Evolutionary conservation across 2,329 filamentous ascomycete genomes (phyloP), one percentile per base, ranked within the genome.

Genomic region (Claviceps sorghi): DNA sequence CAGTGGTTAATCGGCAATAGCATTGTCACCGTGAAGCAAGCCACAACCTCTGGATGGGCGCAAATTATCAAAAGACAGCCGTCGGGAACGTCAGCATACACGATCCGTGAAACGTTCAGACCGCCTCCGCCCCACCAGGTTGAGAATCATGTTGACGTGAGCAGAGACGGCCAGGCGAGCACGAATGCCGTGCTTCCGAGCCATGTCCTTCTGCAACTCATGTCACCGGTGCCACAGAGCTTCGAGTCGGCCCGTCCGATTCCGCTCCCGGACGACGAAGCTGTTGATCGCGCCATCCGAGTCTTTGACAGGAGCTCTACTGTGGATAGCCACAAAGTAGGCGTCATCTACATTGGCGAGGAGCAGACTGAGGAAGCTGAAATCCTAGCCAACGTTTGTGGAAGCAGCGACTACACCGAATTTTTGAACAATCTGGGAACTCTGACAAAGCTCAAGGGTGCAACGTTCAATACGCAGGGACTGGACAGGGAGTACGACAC

Each of bases 311-410:
- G 84, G 34, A 94, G 82, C 58, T 85, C 91, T 40, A 90, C 88
- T 9, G 84, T 98, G 4, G 93, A 98, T 66, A 89, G 89, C 7
- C 89, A 97, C 73, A 96, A 95, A 67, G 85, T 95, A 43, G 93
- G 93, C 17, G 85, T 98, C 22, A 83, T 98, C 42, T 98, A 96
- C 66, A 84, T 97, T 57, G 89, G 86, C 51, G 84, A 94, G 60
- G 84, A 85, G 7, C 93, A 98, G 67, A 88, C 79, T 0, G 70
- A 82, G 1, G 93, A 97, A 65, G 72, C 75, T 0, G 88, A 94
- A 52, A 95, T 97, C 38, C 76, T 98, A 30, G 79, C 85, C 60
- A 98, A 98, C 58, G 81, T 86, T 4, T 83, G 81, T 32, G 93
- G 93, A 29, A 95, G 88, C 57, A 79, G 82, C 45, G 90, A 95